Conservation (phyloP, 1,284 basidiomycete genomes). For the Macrocystidia cucumis region DNA sequence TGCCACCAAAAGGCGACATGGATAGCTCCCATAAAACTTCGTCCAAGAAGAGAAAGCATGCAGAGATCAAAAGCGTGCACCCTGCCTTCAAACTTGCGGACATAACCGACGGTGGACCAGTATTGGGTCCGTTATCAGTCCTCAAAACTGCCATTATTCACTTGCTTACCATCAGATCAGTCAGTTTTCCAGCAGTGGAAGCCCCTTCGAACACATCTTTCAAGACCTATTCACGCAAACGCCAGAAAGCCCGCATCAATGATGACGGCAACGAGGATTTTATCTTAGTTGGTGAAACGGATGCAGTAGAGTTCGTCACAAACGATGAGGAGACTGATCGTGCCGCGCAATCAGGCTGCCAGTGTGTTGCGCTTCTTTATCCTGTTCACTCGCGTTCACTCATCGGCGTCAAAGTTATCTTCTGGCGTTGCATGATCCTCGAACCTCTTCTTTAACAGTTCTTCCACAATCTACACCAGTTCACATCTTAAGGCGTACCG, state of each 20-base stretch:
- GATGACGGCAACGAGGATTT: slow-evolving; percentile 28
- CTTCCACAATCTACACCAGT: slow-evolving; percentile 56
- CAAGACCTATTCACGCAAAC: slow-evolving; percentile 49
- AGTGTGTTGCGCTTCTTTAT: slow-evolving; percentile 29
- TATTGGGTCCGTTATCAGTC: slow-evolving; percentile 50
- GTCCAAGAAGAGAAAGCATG: slow-evolving; percentile 60
- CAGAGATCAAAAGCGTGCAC: slow-evolving; percentile 21
- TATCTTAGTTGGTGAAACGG: slow-evolving; percentile 39
- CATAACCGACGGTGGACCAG: slow-evolving; percentile 52
- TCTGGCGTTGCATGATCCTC: slow-evolving; percentile 64
- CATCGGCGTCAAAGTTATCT: slow-evolving; percentile 41
- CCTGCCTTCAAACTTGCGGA: slow-evolving; percentile 38
- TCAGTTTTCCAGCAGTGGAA: slow-evolving; percentile 66
- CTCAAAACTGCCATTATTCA: slow-evolving; percentile 2
- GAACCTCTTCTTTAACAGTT: slow-evolving; percentile 59
- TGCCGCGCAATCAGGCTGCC: slow-evolving; percentile 48
- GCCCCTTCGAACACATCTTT: slow-evolving; percentile 60
- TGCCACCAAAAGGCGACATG: too few species aligned
- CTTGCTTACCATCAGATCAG: slow-evolving; percentile 29
- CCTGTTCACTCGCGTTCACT: neutral
- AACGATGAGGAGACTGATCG: slow-evolving; percentile 59
- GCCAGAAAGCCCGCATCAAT: slow-evolving; percentile 20
- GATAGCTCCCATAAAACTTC: slow-evolving; percentile 21
- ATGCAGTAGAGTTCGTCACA: slow-evolving; percentile 49
- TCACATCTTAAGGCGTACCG: slow-evolving; percentile 69